Conservation (phyloP, 2,329 filamentous ascomycete species). For the Fusarium agapanthi region DNA sequence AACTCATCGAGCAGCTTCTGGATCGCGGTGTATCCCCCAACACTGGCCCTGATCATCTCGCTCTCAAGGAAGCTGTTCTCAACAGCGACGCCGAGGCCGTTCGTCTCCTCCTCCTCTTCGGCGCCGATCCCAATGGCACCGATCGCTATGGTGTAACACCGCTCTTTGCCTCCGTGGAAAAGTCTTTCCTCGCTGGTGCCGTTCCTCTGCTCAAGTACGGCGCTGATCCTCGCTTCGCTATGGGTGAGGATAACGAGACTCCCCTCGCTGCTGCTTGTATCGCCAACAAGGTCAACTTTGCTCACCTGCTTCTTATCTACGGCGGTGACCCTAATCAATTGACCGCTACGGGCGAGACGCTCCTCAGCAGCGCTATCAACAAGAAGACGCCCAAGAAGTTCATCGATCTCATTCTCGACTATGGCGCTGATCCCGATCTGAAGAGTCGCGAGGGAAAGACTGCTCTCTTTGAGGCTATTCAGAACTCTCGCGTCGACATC, state of each 20-base stretch:
- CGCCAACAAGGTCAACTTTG: conserved; percentile 63
- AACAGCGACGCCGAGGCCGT: conserved; percentile 62
- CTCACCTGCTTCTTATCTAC: conserved; percentile 68
- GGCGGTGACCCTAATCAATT: conserved; percentile 65
- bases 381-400: conserved; percentile 64
- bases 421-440: conserved; percentile 65
- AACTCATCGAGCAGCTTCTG: conserved; percentile 64
- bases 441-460: conserved; percentile 71
- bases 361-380: conserved; percentile 68
- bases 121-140: conserved; percentile 62
- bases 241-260: conserved; percentile 61
- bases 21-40: conserved; percentile 65
- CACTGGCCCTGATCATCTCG: conserved; percentile 54
- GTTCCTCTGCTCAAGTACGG: conserved; percentile 71
- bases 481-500: conserved; percentile 63
- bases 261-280: conserved; percentile 61
- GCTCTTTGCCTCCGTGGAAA: conserved; percentile 60
- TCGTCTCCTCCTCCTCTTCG: conserved; percentile 64
- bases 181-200: conserved; percentile 64
- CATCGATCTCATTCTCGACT: conserved; percentile 67
- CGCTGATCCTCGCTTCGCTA: conserved; percentile 63
- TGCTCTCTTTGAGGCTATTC: conserved; percentile 70
- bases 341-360: conserved; percentile 66
- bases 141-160: conserved; percentile 61
- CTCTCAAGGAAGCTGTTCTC: conserved; percentile 62